Percentiles rank a stretch among this genome's conserved stretches.
Evolutionary conservation across 768 basidiomycete genomes (phyloP).

Genomic region (Coprinopsis sp.): DNA sequence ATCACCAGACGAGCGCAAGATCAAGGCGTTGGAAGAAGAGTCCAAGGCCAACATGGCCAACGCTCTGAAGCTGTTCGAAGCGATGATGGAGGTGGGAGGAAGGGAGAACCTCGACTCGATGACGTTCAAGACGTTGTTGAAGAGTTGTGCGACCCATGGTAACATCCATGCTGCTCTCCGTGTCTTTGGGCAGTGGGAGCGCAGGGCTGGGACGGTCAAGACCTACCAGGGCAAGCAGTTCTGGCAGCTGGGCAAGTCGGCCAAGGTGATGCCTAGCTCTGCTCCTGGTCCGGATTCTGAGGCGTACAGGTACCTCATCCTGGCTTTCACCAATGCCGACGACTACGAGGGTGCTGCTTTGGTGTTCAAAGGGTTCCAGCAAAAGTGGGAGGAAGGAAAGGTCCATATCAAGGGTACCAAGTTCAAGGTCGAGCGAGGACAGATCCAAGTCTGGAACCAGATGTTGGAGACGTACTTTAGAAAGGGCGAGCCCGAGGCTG

Average conservation of each 20-base stretch:
- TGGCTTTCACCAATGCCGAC: slow-evolving; percentile 48
- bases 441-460: slow-evolving; percentile 60
- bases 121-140: slow-evolving; percentile 54
- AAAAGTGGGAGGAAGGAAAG: slow-evolving; percentile 34
- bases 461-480: slow-evolving; percentile 77
- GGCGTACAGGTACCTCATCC: slow-evolving; percentile 52
- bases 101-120: slow-evolving; percentile 26
- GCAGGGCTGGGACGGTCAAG: slow-evolving; percentile 21
- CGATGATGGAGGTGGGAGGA: slow-evolving; percentile 38
- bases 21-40: not conserved
- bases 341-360: slow-evolving; percentile 47
- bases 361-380: slow-evolving; percentile 58
- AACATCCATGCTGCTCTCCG: slow-evolving; percentile 58
- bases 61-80: slow-evolving; percentile 71
- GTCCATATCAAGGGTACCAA: slow-evolving; percentile 17
- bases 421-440: slow-evolving; percentile 9
- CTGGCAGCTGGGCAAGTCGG: slow-evolving; percentile 1
- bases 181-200: slow-evolving; percentile 61
- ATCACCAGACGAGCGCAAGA: not conserved
- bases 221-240: not conserved
- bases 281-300: slow-evolving; percentile 5
- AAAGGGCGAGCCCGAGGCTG: slow-evolving; percentile 56
- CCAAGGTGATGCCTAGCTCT: slow-evolving; percentile 22
- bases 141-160: slow-evolving; percentile 53
- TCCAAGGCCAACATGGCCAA: slow-evolving; percentile 67